Percentiles rank a stretch among this genome's conserved stretches.
Conservation (phyloP, 768 basidiomycete species). For the Tricholoma furcatifolium region DNA sequence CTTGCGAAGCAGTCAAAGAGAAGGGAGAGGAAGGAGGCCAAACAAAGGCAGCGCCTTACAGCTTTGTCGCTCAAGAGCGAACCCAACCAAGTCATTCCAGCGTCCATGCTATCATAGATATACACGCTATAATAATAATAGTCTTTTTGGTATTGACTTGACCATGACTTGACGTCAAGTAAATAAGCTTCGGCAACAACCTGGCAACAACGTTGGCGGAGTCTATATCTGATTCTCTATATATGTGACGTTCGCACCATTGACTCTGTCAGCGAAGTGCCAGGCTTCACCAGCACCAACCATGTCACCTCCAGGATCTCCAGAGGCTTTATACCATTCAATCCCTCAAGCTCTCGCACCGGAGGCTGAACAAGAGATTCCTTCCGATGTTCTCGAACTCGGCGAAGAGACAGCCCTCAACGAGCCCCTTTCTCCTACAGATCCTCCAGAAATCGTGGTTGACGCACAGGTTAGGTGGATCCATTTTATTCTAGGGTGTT, state of each 20-base stretch:
- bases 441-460: slow-evolving; percentile 25
- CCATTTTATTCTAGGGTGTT: slow-evolving; percentile 57
- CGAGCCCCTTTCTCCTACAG: slow-evolving; percentile 20
- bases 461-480: slow-evolving; percentile 51
- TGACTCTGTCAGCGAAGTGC: slow-evolving; percentile 1
- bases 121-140: not conserved
- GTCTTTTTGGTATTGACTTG: not conserved
- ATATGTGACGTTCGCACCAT: slow-evolving; percentile 3
- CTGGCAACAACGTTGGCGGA: no score
- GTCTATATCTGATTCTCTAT: not conserved
- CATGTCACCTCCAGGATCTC: slow-evolving; percentile 31
- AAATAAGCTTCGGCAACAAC: not conserved
- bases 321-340: slow-evolving; percentile 41
- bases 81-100: slow-evolving; percentile 61
- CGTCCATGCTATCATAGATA: slow-evolving; percentile 18
- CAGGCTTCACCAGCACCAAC: slow-evolving; percentile 1
- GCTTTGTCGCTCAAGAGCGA: slow-evolving; percentile 52
- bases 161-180: no score
- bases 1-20: slow-evolving; percentile 56
- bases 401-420: slow-evolving; percentile 22
- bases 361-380: slow-evolving; percentile 23
- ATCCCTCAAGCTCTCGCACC: slow-evolving; percentile 39
- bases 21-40: slow-evolving; percentile 49
- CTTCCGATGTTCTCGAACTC: slow-evolving; percentile 24
- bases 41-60: slow-evolving; percentile 54